A percentile compares a stretch with the other conserved stretches of the same genome.
phyloP scores from a whole-genome alignment of 495 filamentous ascomycete genomes.

The Penicillium tannophilum region DNA sequence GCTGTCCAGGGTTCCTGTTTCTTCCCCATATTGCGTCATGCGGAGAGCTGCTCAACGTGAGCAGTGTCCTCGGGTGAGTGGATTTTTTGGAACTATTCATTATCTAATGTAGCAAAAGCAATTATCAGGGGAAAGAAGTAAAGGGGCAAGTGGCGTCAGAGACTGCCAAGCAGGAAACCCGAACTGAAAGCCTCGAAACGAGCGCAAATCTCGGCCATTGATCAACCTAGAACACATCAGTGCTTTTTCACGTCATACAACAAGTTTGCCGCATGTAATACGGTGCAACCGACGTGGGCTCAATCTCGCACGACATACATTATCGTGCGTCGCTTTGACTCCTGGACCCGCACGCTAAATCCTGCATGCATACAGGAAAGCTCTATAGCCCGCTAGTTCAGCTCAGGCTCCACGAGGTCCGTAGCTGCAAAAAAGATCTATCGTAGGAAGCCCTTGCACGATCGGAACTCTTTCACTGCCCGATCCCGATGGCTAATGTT shows the following conservation, averaged over 20 bases:
- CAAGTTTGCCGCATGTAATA: not conserved
- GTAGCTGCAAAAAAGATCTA: not conserved
- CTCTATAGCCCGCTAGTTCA: not conserved
- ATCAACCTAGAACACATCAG: not conserved
- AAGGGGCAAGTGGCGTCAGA: not conserved
- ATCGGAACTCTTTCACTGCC: not conserved
- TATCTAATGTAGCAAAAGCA: not conserved
- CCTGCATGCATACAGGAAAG: not conserved
- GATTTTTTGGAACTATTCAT: not conserved
- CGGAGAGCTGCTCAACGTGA: not conserved
- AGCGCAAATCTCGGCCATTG: not conserved
- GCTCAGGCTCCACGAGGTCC: not conserved
- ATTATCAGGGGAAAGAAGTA: not conserved
- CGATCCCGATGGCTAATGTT: not conserved
- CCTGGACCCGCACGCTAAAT: not conserved
- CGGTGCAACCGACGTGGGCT: not conserved
- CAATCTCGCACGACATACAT: constrained; percentile 1
- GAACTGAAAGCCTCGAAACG: not conserved
- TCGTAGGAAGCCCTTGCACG: not conserved
- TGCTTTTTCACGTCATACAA: not conserved
- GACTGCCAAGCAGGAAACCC: not conserved
- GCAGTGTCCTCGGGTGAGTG: not conserved
- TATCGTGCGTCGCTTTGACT: not conserved
- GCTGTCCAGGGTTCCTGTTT: not conserved
- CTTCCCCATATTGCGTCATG: not conserved